Evolutionary conservation across 495 filamentous ascomycete species (phyloP), one percentile per base, ranked within the genome.

Genomic region (Collariella sp.): DNA sequence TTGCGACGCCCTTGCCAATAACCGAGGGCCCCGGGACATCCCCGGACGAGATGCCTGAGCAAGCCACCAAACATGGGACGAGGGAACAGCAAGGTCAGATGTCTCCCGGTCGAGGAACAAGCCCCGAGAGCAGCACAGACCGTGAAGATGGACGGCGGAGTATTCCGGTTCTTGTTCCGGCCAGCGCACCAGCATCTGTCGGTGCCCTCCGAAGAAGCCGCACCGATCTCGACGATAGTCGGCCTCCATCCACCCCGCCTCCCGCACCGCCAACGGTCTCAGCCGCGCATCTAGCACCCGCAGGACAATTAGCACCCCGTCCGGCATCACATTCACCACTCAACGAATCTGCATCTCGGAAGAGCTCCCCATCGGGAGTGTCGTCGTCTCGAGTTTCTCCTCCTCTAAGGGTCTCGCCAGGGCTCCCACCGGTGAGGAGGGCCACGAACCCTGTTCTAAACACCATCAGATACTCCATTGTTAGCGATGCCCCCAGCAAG

Each of bases 401-500:
- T n/a, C n/a, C n/a, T n/a, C 41, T 33, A 13, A 35, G 46, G 10
- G 43, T 36, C 23, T 60, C 66, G 13, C 62, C 61, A 56, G 56
- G 43, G 50, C 42, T 15, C 39, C 13, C 62, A 10, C 55, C 58
- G 15, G 26, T 46, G 26, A 62, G 62, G 22, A 68, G 64, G 16
- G 61, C 64, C 20, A 70, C 72, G 15, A 66, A 69, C 48, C 67
- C 67, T 13, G 64, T 61, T 11, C 40, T 62, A 11, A 72, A 64
- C 41, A 65, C 63, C 5, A 16, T 70, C 11, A 57, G 72, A 43
- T 76, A 75, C 46, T 75, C 72, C 16, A 58, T 61, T 39, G 49
- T 72, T 20, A 74, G 72, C 59, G 69, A 71, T 16, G 54, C 57
- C 31, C 66, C 55, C 19, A 74, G 58, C 34, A 63, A 52, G 15